Evolutionary conservation across 192 early-diverging fungal genomes (phyloP).

Genomic region (Chytriomyces hyalinus): DNA sequence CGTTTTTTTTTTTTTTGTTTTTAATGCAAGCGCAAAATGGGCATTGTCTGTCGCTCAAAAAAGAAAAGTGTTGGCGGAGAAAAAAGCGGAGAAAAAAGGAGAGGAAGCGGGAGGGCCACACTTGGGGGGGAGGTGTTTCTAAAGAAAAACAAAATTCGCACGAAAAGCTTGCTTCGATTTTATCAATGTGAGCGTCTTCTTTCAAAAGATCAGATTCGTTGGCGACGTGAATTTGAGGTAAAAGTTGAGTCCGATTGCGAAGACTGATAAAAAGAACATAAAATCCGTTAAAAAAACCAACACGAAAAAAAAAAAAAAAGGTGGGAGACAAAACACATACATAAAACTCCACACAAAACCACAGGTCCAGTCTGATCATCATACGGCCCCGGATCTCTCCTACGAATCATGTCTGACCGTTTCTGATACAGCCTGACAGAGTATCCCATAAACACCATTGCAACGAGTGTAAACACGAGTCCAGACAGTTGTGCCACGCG

Average conservation of each 20-base stretch:
- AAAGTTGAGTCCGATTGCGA: conserved; percentile 33
- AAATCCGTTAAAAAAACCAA: no score
- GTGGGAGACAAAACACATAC: conserved; percentile 23
- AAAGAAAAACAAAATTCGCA: no score
- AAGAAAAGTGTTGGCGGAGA: no score
- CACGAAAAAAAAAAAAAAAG: neutral
- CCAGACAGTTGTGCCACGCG: conserved; percentile 70
- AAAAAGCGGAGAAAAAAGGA: no score
- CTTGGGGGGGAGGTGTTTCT: no score
- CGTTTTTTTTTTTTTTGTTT: no score
- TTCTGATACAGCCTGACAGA: conserved; percentile 69
- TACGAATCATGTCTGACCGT: conserved; percentile 70
- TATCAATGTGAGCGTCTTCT: no score
- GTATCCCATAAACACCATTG: conserved; percentile 62
- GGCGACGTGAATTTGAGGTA: conserved; percentile 38
- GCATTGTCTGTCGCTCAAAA: no score
- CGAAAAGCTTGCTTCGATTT: no score
- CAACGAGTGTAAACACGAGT: conserved; percentile 72
- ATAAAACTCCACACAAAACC: conserved; percentile 67
- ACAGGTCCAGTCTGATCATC: conserved; percentile 76
- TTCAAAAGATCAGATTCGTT: conserved; percentile 17
- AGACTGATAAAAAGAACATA: conserved; percentile 11
- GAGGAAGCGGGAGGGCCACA: no score
- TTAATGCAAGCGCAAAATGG: no score
- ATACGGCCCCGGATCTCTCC: conserved; percentile 57